Conservation (phyloP, 1,284 basidiomycete genomes). For the Phaffia rhodozyma region DNA sequence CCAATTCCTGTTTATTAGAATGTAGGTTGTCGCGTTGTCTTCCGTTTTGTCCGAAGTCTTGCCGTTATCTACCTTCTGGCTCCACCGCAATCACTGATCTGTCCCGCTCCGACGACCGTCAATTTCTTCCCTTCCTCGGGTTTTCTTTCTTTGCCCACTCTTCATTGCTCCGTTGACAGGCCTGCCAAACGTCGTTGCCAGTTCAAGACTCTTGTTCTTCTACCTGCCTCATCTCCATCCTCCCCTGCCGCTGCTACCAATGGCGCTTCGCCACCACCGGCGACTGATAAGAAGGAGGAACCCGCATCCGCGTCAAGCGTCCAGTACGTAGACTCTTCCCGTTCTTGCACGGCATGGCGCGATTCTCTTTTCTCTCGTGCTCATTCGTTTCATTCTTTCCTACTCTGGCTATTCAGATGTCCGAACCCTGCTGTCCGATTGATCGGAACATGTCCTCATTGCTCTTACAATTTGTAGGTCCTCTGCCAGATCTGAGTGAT, state of each 20-base stretch:
- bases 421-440: constrained; percentile 34
- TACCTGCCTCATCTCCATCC: constrained; percentile 4
- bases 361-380: background rate
- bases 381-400: background rate
- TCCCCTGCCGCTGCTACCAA: background rate
- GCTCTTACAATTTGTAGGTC: constrained; percentile 29
- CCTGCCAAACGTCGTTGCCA: constrained; percentile 17
- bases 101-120: too few species aligned
- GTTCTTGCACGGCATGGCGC: background rate
- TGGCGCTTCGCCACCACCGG: background rate
- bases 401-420: constrained; percentile 25
- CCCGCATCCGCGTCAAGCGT: background rate
- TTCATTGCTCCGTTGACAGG: background rate
- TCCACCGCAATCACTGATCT: too few species aligned
- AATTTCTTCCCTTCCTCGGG: background rate
- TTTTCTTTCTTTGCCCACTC: background rate
- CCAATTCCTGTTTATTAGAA: too few species aligned
- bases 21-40: too few species aligned
- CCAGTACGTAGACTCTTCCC: constrained; percentile 5
- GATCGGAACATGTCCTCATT: constrained; percentile 38
- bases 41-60: too few species aligned
- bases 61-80: too few species aligned
- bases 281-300: background rate
- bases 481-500: background rate
- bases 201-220: constrained; percentile 13